Conservation (phyloP, 2,329 filamentous ascomycete species). For the Xylariaceae sp. region DNA sequence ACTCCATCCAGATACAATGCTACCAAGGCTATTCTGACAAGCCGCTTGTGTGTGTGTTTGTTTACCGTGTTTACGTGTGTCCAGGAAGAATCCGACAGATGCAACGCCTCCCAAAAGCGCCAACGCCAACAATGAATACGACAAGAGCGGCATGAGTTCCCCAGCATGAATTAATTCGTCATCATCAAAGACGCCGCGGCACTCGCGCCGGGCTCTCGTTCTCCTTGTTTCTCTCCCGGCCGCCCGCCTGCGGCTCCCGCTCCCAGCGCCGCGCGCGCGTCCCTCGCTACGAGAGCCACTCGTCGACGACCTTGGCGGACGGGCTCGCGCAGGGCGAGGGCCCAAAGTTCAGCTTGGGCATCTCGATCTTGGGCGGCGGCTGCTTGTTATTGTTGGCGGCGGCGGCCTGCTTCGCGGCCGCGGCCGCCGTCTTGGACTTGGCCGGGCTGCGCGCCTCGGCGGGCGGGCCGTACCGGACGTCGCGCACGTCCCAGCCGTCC, state of each 20-base stretch:
- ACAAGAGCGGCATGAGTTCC: too few relatives aligned
- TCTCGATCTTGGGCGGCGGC: conserved; percentile 54
- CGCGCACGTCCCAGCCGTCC: conserved; percentile 79
- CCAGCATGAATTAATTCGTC: too few relatives aligned
- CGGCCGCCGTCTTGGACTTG: conserved; percentile 33
- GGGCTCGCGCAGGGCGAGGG: conserved; percentile 21
- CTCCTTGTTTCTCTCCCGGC: conserved; percentile 2
- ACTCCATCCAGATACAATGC: too few relatives aligned
- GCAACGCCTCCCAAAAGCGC: too few relatives aligned
- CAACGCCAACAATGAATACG: too few relatives aligned
- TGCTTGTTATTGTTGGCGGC: conserved; percentile 45
- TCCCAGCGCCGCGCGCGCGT: conserved; percentile 9
- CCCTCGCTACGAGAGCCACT: conserved; percentile 25
- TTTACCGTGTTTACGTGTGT: too few relatives aligned
- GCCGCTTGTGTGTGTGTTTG: too few relatives aligned
- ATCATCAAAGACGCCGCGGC: conserved; percentile 1
- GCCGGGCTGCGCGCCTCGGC: conserved; percentile 34
- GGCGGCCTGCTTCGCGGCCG: conserved; percentile 25
- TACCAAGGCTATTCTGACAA: too few relatives aligned
- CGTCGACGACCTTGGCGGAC: conserved; percentile 13
- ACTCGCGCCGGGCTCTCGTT: conserved; percentile 1
- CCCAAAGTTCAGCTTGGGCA: conserved; percentile 47
- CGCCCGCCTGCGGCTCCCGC: neutral
- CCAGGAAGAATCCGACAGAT: too few relatives aligned
- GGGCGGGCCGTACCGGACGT: conserved; percentile 68